Evolutionary conservation across 805 yeast species (phyloP), one percentile per base, ranked within the genome.

Genomic region (Candida golubevii): DNA sequence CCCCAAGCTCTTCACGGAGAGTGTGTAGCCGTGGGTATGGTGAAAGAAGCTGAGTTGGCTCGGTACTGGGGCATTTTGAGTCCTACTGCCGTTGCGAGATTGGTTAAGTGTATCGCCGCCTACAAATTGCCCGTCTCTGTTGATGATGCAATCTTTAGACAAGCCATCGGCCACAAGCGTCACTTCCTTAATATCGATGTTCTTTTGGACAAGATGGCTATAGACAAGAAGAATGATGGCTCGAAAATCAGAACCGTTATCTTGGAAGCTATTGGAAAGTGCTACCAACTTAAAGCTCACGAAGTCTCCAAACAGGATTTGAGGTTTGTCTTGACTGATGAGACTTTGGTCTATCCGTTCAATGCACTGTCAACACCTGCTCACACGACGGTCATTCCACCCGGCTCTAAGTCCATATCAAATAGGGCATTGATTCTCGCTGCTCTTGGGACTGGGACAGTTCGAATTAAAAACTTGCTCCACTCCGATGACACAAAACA

Each of bases 1-100:
- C 99, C 99, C 8, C 88, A 90, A 64, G 93, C 96, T 23, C 75
- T 93, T 36, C 99, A 93, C 60, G 99, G 99, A 48, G 99, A 93
- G 67, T 93, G 99, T 76, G 99, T 93, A n/a, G 77, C 98, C n/a
- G 78, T 93, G 48, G 99, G 99, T 51, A 85, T 89, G 78, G 83
- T 93, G 30, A 78, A 82, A 58, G 99, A 93, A 66, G 98, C 98
- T 5, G 99, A 93, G 66, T 75, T 93, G 51, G 77, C 97, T n/a
- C 80, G 99, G 59, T 88, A 88, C 64, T 72, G 87, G 58, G 97
- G 97, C 23, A 78, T 88, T 42, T 71, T 93, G 52, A 79, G 95
- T 1, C 93, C 98, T 4, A 91, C 88, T 3, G 97, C 96, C 2
- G 98, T 93, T 23, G 90, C 97, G 2, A 79, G 99, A 58, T 71